Percentiles rank a stretch among this genome's conserved stretches.
These are phyloP conservation scores for Mycena rosella DNA, from an alignment of 768 basidiomycete species.

Conservation along the genomic window DNA sequence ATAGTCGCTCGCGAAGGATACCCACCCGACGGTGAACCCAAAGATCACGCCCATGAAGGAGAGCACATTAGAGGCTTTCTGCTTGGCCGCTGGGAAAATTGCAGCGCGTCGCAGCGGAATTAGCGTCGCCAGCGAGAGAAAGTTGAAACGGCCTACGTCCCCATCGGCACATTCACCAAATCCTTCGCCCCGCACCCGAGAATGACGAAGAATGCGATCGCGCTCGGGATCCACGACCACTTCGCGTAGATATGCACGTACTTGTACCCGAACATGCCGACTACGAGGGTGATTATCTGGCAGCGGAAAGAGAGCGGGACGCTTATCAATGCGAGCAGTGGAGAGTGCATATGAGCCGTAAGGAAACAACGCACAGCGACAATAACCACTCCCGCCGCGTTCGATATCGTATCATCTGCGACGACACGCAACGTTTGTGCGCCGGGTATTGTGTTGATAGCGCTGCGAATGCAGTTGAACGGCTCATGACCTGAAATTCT, in stretches of 20 bases:
- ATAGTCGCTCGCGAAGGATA: constrained; percentile 55
- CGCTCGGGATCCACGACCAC: constrained; percentile 56
- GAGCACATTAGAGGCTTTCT: constrained; percentile 48
- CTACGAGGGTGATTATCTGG: constrained; percentile 45
- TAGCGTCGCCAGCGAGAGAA: no score
- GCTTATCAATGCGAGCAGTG: no score
- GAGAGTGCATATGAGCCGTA: no score
- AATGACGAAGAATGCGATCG: constrained; percentile 52
- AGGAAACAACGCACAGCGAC: constrained; percentile 60
- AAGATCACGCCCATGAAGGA: constrained; percentile 51
- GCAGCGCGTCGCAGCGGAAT: no score
- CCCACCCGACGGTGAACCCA: constrained; percentile 67
- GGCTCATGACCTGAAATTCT: no score
- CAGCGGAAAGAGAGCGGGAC: constrained; percentile 78
- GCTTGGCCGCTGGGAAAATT: constrained; percentile 41
- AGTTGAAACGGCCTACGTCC: constrained; percentile 32
- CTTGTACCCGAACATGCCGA: constrained; percentile 57
- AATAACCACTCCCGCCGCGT: constrained; percentile 57
- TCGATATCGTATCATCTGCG: constrained; percentile 45
- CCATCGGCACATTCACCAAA: constrained; percentile 46
- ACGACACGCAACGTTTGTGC: constrained; percentile 48
- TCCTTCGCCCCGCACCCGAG: constrained; percentile 63
- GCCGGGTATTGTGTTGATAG: constrained; percentile 50
- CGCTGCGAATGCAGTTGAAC: no score
- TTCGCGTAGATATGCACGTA: constrained; percentile 57